Evolutionary conservation across 148 eudicot genomes (phyloP), one percentile per base, ranked within the genome.

Genomic region (Fallopia convolvulus): DNA sequence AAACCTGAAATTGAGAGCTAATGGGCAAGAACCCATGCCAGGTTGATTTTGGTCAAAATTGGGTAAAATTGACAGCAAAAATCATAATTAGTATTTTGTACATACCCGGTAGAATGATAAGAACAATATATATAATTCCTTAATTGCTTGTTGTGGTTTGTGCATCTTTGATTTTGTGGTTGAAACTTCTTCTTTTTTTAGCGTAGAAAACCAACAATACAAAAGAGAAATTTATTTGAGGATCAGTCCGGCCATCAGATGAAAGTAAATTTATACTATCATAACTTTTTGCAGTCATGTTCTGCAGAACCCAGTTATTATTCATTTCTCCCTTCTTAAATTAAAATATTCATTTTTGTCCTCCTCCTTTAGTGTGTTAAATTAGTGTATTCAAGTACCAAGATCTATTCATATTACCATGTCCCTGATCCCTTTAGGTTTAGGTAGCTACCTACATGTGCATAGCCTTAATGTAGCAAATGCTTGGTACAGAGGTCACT

Each of bases 371-470:
- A n/a, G 15, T 63, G 18, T 63, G 10, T 63, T 26, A 14, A 17
- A 2, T 33, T 33, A 75, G 85, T 81, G 88, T 79, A 76, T 81
- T 83, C 83, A 85, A 85, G 88, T 85, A 81, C 84, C 86, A 81
- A 85, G 79, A 60, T 81, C 79, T 81, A 72, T 83, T 78, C 58
- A 75, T 77, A 33, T 2, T 5, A 33, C 68, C 68, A n/a, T 30
- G 77, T 33, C 2, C n/a, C n/a, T n/a, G n/a, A n/a, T n/a, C n/a
- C n/a, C n/a, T n/a, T n/a, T n/a, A n/a, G n/a, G n/a, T n/a, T n/a
- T n/a, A n/a, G n/a, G n/a, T n/a, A n/a, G n/a, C n/a, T n/a, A n/a
- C n/a, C n/a, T n/a, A n/a, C n/a, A n/a, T n/a, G n/a, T n/a, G n/a
- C n/a, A n/a, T n/a, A n/a, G n/a, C n/a, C n/a, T n/a, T n/a, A n/a